Evolutionary conservation across 805 yeast species (phyloP).

Genomic region (Saccharomyces jurei): DNA sequence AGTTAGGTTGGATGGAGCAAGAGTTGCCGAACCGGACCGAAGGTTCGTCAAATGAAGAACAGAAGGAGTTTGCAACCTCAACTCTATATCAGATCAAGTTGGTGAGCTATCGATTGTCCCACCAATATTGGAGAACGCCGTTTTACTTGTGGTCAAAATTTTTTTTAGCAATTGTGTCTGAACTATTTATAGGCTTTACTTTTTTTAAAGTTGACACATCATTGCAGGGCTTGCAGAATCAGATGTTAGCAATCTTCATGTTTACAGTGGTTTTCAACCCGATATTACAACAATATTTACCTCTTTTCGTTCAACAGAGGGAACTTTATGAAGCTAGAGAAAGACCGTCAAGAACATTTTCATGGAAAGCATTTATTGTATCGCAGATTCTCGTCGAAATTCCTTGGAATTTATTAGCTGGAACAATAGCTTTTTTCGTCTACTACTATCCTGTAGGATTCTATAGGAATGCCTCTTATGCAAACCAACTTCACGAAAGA

Average conservation of each 20-base stretch:
- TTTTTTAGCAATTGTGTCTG: constrained; percentile 40
- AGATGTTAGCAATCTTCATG: constrained; percentile 65
- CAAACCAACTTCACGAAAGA: constrained; percentile 37
- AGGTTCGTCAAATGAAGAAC: constrained; percentile 24
- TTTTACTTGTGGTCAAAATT: constrained; percentile 47
- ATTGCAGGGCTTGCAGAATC: constrained; percentile 63
- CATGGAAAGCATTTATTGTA: constrained; percentile 49
- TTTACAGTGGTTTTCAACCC: constrained; percentile 44
- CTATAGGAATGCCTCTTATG: constrained; percentile 44
- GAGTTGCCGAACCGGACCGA: constrained; percentile 37
- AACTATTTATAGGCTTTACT: constrained; percentile 58
- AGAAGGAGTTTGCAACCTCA: constrained; percentile 35
- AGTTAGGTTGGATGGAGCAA: constrained; percentile 50
- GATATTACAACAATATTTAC: constrained; percentile 49
- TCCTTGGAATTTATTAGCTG: constrained; percentile 49
- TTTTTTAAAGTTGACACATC: constrained; percentile 55
- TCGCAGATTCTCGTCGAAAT: constrained; percentile 54
- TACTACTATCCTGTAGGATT: constrained; percentile 65
- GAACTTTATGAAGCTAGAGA: constrained; percentile 59
- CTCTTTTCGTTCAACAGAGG: constrained; percentile 49
- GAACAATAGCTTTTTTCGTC: constrained; percentile 48
- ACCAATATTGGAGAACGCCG: constrained; percentile 58
- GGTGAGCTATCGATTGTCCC: constrained; percentile 44
- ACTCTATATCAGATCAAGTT: constrained; percentile 33
- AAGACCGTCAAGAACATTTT: constrained; percentile 55